phyloP scores from a whole-genome alignment of 2,329 filamentous ascomycete species.

The Alternaria alternata region DNA sequence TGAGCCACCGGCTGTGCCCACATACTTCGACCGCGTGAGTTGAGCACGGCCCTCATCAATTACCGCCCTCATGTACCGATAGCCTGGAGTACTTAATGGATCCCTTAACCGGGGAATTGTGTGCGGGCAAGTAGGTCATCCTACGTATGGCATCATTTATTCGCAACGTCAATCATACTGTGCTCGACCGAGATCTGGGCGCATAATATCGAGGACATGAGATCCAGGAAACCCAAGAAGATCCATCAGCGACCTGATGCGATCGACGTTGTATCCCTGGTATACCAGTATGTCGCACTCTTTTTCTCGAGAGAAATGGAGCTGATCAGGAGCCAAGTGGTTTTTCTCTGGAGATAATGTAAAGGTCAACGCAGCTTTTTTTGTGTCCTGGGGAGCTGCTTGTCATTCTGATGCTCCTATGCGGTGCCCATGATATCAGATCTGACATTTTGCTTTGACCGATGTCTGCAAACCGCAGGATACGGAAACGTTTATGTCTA shows the following conservation, averaged over 20 bases:
- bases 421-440: neutral
- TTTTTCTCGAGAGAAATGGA: neutral
- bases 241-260: neutral
- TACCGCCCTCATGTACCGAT: neutral
- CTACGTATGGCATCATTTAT: neutral
- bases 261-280: neutral
- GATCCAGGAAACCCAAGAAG: neutral
- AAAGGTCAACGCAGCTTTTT: neutral
- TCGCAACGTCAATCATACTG: neutral
- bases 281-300: neutral
- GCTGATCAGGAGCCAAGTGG: neutral
- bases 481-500: neutral
- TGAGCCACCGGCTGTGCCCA: neutral
- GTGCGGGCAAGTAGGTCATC: too few species aligned
- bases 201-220: neutral
- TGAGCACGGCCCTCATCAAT: neutral
- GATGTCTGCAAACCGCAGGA: neutral
- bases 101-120: too few species aligned
- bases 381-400: neutral
- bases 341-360: neutral
- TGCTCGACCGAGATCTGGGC: neutral
- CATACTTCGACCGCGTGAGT: too few species aligned
- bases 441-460: neutral
- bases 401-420: neutral
- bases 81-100: too few species aligned